These are phyloP conservation scores for Ceratocystis cubensis DNA, from an alignment of 2,329 filamentous ascomycete genomes.

Conservation along the genomic window DNA sequence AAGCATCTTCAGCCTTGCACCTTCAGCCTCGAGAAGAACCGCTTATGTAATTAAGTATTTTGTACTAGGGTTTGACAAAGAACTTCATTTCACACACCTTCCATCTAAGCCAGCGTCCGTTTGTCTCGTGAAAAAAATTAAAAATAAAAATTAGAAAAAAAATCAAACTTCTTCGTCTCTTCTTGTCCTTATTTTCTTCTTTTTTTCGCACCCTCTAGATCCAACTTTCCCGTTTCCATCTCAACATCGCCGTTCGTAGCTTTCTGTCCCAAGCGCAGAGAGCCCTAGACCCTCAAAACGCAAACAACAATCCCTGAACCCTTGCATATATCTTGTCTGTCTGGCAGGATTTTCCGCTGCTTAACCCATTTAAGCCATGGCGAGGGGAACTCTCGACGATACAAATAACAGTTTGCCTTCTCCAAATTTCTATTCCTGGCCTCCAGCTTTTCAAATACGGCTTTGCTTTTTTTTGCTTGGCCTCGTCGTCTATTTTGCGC, in stretches of 20 bases:
- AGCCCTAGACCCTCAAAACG: background rate
- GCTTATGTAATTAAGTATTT: background rate
- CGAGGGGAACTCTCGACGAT: background rate
- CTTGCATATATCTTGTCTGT: background rate
- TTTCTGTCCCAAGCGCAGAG: background rate
- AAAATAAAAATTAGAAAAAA: too few relatives aligned
- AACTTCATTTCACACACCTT: background rate
- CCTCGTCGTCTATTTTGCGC: background rate
- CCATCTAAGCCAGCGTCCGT: background rate
- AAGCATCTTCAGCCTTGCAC: background rate
- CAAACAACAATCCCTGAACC: background rate
- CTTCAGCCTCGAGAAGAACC: background rate
- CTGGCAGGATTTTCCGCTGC: background rate
- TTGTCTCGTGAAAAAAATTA: background rate
- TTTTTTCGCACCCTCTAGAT: background rate
- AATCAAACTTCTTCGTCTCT: background rate
- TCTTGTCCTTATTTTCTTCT: background rate
- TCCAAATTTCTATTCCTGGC: slow-evolving; percentile 3
- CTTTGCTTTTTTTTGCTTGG: background rate
- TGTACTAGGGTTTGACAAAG: background rate
- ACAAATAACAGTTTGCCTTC: background rate
- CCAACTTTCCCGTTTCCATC: background rate
- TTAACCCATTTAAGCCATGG: slow-evolving; percentile 4
- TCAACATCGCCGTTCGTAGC: background rate
- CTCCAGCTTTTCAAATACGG: background rate